Base-by-base conservation (phyloP, 306 rosid genomes). In the Elaeagnus macrophylla region DNA sequence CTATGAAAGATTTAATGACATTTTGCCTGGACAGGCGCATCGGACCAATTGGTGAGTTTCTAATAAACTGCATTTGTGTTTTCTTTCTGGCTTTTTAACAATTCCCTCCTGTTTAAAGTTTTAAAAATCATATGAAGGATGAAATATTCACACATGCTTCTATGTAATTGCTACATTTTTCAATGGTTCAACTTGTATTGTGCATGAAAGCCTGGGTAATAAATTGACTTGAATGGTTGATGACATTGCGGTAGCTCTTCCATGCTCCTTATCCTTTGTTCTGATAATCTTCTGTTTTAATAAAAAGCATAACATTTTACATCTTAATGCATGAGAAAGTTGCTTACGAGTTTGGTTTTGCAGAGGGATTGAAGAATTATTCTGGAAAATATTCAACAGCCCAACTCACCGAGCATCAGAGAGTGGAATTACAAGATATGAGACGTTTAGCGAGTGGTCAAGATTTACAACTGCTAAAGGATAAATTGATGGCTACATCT, bases 11-110 rank as follows among this genome's bases (percentile, higher is more conserved):
- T 55, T 59, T 77, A 49, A 68, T 69, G 64, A 68, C 61, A 45
- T 66, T 66, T 62, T 69, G 67, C 51, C 54, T 15, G 51, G 48
- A 46, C 55, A 70, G 53, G 37, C 62, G 39, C 39, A 37, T 36
- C 2, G 67, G 79, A 37, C 77, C 83, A 51, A 65, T 73, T 56
- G 83, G 83, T 77, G 69, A 12, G 72, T 54, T 9, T 14, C n/a
- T 10, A 52, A 20, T 57, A 53, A 42, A 17, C 32, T 17, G 40
- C 46, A 41, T 43, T 39, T 16, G 60, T 58, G 53, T 12, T 25
- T 25, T 25, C 32, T 25, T 25, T 25, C 32, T 25, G 32, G n/a
- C n/a, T n/a, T 5, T 25, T 25, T 25, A 25, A n/a, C 12, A 32
- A 11, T 61, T 57, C 48, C 55, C 40, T 4, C 5, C n/a, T 44